Base-by-base conservation (phyloP, 2,329 filamentous ascomycete species). In the Raffaelea ambrosiae region DNA sequence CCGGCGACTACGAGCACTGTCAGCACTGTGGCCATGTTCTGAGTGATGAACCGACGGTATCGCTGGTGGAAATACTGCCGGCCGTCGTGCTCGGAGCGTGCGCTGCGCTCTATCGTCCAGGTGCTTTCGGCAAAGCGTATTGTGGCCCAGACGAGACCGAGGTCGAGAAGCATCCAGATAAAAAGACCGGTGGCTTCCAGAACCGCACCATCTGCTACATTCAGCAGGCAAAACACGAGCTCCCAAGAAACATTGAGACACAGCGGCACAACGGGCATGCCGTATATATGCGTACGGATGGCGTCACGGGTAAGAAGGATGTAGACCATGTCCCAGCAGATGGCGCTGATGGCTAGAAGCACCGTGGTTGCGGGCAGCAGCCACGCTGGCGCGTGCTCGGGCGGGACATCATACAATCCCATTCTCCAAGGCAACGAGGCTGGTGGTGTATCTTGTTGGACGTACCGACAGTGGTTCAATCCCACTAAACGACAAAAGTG, bases 221-320 rank as follows among this genome's bases (percentile, higher is more conserved):
- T 71, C 21, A 73, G 59, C 2, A 65, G 65, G 58, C 72, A 74
- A 16, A 33, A 43, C 47, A 77, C 61, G 3, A 73, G 57, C 55
- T 77, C 73, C 73, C 74, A 77, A 2, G 67, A 67, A 31, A 76
- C 64, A 50, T 78, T 77, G 55, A 71, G 55, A 14, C 67, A 66
- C 10, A 77, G 67, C 1, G 70, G 65, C 43, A 74, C 56, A 11
- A 76, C 56, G 0, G 74, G 73, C 59, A 76, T 72, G 33, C 72
- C 66, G 53, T 73, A 76, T 4, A 70, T 70, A 35, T 64, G 63
- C 18, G 71, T 72, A 44, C 58, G 59, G n/a, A 72, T 57, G 2
- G 70, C 69, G 47, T 71, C 67, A 2, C 61, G 65, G 13, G 65
- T 61, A 62, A 74, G 71, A 53, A 77, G 64, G 41, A 74, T 56